Percentiles rank a stretch among this genome's conserved stretches.
phyloP scores from a whole-genome alignment of 441 rosid genomes.

The Manihot esculenta region DNA sequence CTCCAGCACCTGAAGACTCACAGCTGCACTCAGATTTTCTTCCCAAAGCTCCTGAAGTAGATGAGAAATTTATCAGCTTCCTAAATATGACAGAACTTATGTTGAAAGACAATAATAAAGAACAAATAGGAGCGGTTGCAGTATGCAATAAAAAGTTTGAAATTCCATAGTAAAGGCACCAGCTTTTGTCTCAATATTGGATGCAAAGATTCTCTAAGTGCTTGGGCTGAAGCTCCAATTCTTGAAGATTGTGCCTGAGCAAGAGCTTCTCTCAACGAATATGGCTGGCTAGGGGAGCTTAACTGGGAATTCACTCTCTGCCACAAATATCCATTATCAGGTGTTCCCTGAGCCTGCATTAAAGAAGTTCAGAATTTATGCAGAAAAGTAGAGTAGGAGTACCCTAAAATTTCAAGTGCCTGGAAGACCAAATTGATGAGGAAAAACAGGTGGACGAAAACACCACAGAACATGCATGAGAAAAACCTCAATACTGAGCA shows the following conservation, averaged over 20 bases:
- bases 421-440: neutral
- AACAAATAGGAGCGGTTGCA: constrained; percentile 16
- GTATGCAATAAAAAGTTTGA: constrained; percentile 11
- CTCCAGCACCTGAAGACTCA: constrained; percentile 98
- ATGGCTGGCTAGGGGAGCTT: constrained; percentile 99
- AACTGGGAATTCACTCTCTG: constrained; percentile 98
- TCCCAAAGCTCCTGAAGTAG: constrained; percentile 96
- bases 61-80: constrained; percentile 29
- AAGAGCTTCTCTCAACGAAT: constrained; percentile 97
- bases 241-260: constrained; percentile 99
- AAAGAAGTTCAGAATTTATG: constrained; percentile 23
- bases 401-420: too few species aligned
- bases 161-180: constrained; percentile 41
- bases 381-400: neutral
- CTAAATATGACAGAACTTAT: constrained; percentile 12
- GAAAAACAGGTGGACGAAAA: neutral
- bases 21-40: constrained; percentile 97
- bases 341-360: constrained; percentile 91
- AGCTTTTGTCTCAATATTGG: constrained; percentile 95
- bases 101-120: constrained; percentile 5
- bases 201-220: constrained; percentile 95
- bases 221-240: constrained; percentile 99
- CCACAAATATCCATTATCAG: constrained; percentile 93
- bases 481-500: neutral
- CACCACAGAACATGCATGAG: neutral